Base-by-base conservation (phyloP, 2,329 filamentous ascomycete genomes). In the Bipolaris zeicola region DNA sequence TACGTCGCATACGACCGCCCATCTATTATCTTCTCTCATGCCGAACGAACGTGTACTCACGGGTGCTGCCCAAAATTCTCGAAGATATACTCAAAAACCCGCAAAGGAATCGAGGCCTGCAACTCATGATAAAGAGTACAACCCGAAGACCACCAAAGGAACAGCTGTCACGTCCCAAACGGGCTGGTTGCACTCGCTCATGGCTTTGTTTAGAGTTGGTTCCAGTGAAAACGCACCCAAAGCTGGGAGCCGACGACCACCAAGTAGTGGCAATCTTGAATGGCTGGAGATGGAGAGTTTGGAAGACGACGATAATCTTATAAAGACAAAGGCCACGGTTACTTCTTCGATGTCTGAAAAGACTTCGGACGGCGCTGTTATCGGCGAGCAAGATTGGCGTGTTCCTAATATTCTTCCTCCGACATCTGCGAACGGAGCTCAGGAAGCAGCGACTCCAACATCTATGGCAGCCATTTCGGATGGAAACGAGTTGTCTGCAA, bases 1-100 rank as follows among this genome's bases (percentile, higher is more conserved):
- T 76, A 98, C 95, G 0, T 96, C 94, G 0, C 87, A 95, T 66
- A 98, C 92, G 0, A 98, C 94, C 0, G 95, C 95, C 1, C 94
- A 97, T 74, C 82, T 99, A 13, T 83, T 99, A 14, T 96, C 93
- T 1, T 92, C 93, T 6, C 82, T 98, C 58, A 88, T 95, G 55
- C 91, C 93, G 49, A 52, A 59, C 5, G 55, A 60, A 16, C 28
- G 48, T 14, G 37, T 49, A 4, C 22, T 50, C 11, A 36, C 38
- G 0, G 16, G 36, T 5, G 24, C 34, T 44, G 28, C 22, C 49
- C n/a, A 45, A 37, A 26, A 26, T 5, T 20, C 20, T 6, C 42
- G 10, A 7, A 31, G 5, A 5, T 22, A 22, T 37, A 18, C 50
- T n/a, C 41, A 38, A 26, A 38, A 18, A 1, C 5, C 44, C 7